Evolutionary conservation across 352 stramenopile genomes (phyloP), one percentile per base, ranked within the genome.

Genomic region (Thalassiosira mediterranea): DNA sequence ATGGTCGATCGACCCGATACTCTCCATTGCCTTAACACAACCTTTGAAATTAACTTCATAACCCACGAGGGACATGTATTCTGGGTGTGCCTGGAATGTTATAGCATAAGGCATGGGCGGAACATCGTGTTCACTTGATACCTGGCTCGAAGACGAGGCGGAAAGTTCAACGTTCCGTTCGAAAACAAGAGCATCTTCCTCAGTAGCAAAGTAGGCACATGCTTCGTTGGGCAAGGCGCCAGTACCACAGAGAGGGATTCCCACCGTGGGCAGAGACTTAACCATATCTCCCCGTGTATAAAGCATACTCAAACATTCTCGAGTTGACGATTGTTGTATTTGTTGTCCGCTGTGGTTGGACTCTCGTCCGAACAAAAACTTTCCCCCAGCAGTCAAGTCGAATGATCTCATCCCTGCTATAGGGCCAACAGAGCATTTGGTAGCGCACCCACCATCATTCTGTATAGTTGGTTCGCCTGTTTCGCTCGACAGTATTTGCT

Each of bases 251-350:
- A 90, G 57, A 19, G 56, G 71, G 19, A 81, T 26, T 34, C 63
- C 86, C 57, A 44, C 51, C n/a, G 61, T 13, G 0, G 73, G 31
- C 13, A 91, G 58, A 23, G 70, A 65, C n/a, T 79, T 29, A 0
- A 91, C 80, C 76, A 88, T 86, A 48, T 91, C 86, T 37, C 86
- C 86, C 59, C 88, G 86, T 8, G 85, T 89, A 47, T 84, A 86
- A 15, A 83, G 73, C 21, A 91, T 63, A 54, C 66, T 54, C 60
- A 67, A 51, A 52, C n/a, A 38, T 59, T 73, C 37, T n/a, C n/a
- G n/a, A n/a, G n/a, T n/a, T n/a, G n/a, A n/a, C n/a, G n/a, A n/a
- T n/a, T n/a, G n/a, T 23, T 62, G 21, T 11, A 28, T 48, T 53
- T 37, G 37, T 29, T 2, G 19, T 37, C 32, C 32, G 1, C 59